Evolutionary conservation across 2,329 filamentous ascomycete species (phyloP).

Genomic region (Cladosporium oxysporum): DNA sequence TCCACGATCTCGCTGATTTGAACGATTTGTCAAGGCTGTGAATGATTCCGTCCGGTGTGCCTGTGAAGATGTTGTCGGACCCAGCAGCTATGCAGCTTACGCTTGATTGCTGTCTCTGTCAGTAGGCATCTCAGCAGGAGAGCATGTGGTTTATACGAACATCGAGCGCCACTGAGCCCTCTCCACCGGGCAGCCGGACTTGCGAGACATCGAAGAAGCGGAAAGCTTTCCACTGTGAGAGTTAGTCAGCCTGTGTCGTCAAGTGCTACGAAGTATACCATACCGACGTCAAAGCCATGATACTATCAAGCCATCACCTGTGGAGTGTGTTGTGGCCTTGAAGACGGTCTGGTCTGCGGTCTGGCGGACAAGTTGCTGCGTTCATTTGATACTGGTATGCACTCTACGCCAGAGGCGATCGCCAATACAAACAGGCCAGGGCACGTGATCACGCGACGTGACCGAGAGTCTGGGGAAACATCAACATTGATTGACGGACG

Average conservation of each 20-base stretch:
- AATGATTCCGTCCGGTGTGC: conserved; percentile 79
- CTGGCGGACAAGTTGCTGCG: background rate
- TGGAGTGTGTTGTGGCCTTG: conserved; percentile 1
- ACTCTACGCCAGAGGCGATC: background rate
- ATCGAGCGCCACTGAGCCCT: conserved; percentile 58
- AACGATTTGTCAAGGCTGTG: conserved; percentile 85
- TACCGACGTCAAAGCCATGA: conserved; percentile 39
- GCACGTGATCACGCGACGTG: conserved; percentile 5
- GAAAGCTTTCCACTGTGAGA: conserved; percentile 91
- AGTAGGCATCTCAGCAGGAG: conserved; percentile 19
- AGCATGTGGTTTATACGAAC: conserved; percentile 20
- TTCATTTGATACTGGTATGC: background rate
- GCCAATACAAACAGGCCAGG: background rate
- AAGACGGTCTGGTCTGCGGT: conserved; percentile 6
- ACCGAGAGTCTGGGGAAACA: background rate
- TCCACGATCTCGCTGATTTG: conserved; percentile 84
- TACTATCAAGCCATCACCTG: conserved; percentile 32
- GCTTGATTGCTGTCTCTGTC: conserved; percentile 55
- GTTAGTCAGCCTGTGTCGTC: background rate
- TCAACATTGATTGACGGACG: background rate
- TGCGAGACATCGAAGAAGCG: conserved; percentile 97
- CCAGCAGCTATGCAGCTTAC: conserved; percentile 83
- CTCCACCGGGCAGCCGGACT: conserved; percentile 76
- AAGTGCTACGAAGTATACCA: background rate
- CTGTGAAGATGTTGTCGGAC: conserved; percentile 85